Evolutionary conservation across 169 alveolate genomes (phyloP), one percentile per base, ranked within the genome.

Genomic region (Eimeria zaria): DNA sequence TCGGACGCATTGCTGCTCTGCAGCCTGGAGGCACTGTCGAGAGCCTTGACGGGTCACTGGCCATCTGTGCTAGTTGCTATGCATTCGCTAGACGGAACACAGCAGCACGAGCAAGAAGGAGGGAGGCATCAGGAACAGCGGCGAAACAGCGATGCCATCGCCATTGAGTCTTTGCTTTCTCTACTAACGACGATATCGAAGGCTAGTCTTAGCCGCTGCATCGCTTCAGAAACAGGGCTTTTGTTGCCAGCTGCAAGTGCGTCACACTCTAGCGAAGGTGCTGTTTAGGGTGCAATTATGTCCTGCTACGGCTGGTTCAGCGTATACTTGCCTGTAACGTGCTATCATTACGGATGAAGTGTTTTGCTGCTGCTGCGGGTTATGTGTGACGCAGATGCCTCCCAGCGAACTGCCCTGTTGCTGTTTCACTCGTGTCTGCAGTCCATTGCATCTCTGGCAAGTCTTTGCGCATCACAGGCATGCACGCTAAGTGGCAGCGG

Each of bases 1-100:
- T 39, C 69, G 53, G 93, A 87, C 22, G 83, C 93, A 44, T n/a
- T 87, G 69, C 48, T 87, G 93, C 93, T 87, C n/a, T 87, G 93
- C 83, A 87, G 93, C 81, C 83, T 87, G 36, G 93, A 87, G 83
- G 81, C 93, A 27, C 93, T 87, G 11, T 58, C 93, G 41, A 44
- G 60, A 58, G 93, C 93, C 9, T 64, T 87, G 44, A 64, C 46
- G 83, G 46, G 41, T 22, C 64, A 87, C 62, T 87, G 53, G 44
- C 48, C 62, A 30, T 33, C 67, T 60, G 60, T 87, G 80, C 81
- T 87, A n/a, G 93, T 53, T 62, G 93, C 80, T 41, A 16, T 87
- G 0, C 83, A 9, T 6, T 60, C 81, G 18, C 44, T 62, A 44
- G 58, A n/a, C 80, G 83, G 20, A 36, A 0, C 36, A 36, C 80